These are phyloP conservation scores for Amaranthus hypochondriacus DNA, from an alignment of 148 eudicot species.

Conservation along the genomic window DNA sequence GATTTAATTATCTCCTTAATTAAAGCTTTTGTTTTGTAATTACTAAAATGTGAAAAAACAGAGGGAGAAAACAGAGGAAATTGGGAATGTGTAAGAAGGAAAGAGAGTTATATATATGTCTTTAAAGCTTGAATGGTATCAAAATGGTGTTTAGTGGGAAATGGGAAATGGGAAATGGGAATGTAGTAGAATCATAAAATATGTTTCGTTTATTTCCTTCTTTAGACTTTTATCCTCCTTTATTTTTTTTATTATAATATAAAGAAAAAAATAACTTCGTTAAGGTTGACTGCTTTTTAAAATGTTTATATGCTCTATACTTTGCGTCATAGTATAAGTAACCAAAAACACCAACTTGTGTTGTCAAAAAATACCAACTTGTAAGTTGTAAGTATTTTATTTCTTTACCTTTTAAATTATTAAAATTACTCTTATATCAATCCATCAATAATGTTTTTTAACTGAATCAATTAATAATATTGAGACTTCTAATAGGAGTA, in stretches of 20 bases:
- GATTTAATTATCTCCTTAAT: no score
- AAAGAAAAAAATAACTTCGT: not conserved
- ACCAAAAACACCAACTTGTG: slow-evolving; percentile 8
- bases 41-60: not conserved
- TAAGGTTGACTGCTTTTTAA: slow-evolving; percentile 14
- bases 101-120: not conserved
- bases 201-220: not conserved
- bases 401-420: no score
- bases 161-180: slow-evolving; percentile 5
- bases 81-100: not conserved
- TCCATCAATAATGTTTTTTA: no score
- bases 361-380: not conserved
- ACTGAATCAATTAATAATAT: no score
- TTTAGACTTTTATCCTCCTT: slow-evolving; percentile 9
- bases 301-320: slow-evolving; percentile 12
- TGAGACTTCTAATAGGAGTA: no score
- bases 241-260: not conserved
- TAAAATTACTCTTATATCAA: no score
- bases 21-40: no score
- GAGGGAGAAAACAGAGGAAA: slow-evolving; percentile 5
- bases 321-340: slow-evolving; percentile 26
- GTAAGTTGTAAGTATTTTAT: no score
- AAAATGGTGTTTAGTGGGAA: not conserved
- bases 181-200: not conserved
- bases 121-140: not conserved